A percentile compares a stretch with the other conserved stretches of the same genome.
phyloP scores from a whole-genome alignment of 2,329 filamentous ascomycete species.

The Phaeoacremonium minimum region DNA sequence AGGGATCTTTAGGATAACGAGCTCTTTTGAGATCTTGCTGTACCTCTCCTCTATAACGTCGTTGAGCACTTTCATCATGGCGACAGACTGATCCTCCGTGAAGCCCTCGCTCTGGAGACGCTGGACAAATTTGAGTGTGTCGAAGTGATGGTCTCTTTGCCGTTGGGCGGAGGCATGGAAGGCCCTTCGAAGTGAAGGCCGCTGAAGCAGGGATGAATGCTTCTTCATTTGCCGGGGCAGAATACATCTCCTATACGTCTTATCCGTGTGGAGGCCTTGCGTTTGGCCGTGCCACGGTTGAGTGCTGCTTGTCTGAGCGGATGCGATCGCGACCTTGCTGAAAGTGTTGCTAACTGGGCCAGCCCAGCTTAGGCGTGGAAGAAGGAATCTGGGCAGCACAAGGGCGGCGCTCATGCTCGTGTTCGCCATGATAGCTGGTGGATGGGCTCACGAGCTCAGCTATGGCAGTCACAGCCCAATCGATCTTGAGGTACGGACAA shows the following conservation, averaged over 20 bases:
- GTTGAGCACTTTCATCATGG: constrained; percentile 97
- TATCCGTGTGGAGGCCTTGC: not conserved
- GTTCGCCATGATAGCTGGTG: too few relatives aligned
- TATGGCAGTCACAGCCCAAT: too few relatives aligned
- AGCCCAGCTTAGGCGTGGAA: constrained; percentile 52
- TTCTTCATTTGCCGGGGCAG: constrained; percentile 5
- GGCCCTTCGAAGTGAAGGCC: constrained; percentile 30
- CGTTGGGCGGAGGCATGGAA: constrained; percentile 66
- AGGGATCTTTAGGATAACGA: too few relatives aligned
- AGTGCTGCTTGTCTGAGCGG: constrained; percentile 4
- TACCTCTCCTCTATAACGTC: constrained; percentile 95
- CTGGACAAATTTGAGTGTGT: constrained; percentile 96
- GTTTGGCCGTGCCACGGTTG: constrained; percentile 7
- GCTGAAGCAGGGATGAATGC: constrained; percentile 17
- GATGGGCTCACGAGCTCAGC: too few relatives aligned
- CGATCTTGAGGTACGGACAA: too few relatives aligned
- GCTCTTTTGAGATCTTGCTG: too few relatives aligned
- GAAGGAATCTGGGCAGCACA: constrained; percentile 51
- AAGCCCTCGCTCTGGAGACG: constrained; percentile 86
- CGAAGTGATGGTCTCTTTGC: constrained; percentile 86
- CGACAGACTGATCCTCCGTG: constrained; percentile 88
- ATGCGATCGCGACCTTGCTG: constrained; percentile 19
- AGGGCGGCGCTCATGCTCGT: too few relatives aligned
- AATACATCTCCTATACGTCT: too few relatives aligned
- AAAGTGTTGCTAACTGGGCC: constrained; percentile 21